These are phyloP conservation scores for Cladosporium sp. DNA, from an alignment of 2,329 filamentous ascomycete species.

Conservation along the genomic window DNA sequence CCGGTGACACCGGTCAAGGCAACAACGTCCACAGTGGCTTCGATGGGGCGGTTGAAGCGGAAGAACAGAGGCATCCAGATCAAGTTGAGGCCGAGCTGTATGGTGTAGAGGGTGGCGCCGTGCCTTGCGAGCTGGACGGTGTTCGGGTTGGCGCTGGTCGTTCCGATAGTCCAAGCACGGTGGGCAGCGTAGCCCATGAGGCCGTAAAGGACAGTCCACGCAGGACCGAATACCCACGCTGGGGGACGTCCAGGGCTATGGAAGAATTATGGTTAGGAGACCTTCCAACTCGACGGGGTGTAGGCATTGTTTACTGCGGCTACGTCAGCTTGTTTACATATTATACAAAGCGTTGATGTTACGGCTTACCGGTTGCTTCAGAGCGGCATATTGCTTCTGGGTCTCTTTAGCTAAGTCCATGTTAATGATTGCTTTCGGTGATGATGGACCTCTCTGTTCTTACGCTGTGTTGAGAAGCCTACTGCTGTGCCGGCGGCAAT, in stretches of 20 bases:
- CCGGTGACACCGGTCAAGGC: conserved; percentile 66
- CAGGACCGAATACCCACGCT: conserved; percentile 54
- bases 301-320: conserved; percentile 1
- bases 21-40: conserved; percentile 70
- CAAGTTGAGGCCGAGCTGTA: conserved; percentile 80
- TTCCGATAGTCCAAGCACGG: conserved; percentile 63
- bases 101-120: conserved; percentile 74
- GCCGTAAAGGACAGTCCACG: conserved; percentile 55
- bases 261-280: conserved; percentile 29
- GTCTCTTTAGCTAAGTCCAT: not conserved
- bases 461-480: conserved; percentile 61
- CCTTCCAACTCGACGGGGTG: not conserved
- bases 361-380: conserved; percentile 40
- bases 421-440: not conserved
- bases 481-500: conserved; percentile 68
- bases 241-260: conserved; percentile 43
- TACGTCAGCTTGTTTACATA: not conserved
- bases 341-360: not conserved
- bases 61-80: conserved; percentile 95
- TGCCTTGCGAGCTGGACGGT: conserved; percentile 58
- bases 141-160: conserved; percentile 51
- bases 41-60: conserved; percentile 63
- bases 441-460: conserved; percentile 44
- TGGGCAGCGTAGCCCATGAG: conserved; percentile 88
- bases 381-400: conserved; percentile 10